These are phyloP conservation scores for Tagetes patula DNA, from an alignment of 129 eudicot genomes.

Conservation along the genomic window DNA sequence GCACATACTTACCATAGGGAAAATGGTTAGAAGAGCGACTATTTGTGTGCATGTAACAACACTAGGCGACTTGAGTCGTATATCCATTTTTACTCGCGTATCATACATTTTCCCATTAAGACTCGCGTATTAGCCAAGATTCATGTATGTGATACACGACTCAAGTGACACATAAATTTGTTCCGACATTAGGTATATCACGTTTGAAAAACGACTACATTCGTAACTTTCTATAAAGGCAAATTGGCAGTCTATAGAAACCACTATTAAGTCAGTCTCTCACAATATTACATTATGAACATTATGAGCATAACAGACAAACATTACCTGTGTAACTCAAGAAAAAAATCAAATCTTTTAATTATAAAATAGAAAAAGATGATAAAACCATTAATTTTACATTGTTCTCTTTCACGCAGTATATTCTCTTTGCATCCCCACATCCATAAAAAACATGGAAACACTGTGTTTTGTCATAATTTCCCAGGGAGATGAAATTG, in stretches of 20 bases:
- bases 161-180: neutral
- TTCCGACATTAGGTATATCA: no score
- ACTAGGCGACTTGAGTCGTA: neutral
- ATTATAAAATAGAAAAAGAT: neutral
- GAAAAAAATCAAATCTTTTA: conserved; percentile 7
- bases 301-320: conserved; percentile 17
- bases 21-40: neutral
- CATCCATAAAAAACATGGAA: conserved; percentile 24
- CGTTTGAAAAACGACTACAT: no score
- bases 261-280: neutral
- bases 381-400: conserved; percentile 22
- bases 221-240: no score
- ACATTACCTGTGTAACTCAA: conserved; percentile 7
- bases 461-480: conserved; percentile 32
- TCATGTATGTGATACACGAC: neutral
- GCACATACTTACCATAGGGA: neutral
- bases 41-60: neutral
- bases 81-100: no score
- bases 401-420: conserved; percentile 21
- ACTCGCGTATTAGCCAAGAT: neutral
- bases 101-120: no score
- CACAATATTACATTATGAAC: conserved; percentile 11
- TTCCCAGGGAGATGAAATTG: conserved; percentile 36
- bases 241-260: neutral
- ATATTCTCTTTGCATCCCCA: conserved; percentile 30